Percentiles rank a stretch among this genome's conserved stretches.
Evolutionary conservation across 2,329 filamentous ascomycete genomes (phyloP).

Genomic region (Tolypocladium sp.): DNA sequence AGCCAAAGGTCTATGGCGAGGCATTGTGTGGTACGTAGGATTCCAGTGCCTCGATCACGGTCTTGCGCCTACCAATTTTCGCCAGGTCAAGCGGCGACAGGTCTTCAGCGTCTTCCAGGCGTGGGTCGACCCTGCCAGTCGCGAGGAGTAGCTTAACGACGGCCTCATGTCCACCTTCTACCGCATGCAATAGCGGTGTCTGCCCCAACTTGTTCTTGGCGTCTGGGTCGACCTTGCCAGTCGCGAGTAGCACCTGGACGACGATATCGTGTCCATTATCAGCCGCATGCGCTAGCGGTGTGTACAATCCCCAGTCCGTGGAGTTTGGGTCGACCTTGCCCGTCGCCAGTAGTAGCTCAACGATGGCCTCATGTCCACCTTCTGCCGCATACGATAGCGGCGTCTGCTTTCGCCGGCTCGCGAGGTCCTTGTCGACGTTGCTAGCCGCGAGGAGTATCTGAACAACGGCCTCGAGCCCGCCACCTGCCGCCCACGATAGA

Average conservation of each 20-base stretch:
- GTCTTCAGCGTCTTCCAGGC: background rate
- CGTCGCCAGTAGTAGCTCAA: no score
- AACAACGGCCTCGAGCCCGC: background rate
- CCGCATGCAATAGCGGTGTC: background rate
- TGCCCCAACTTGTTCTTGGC: rapidly evolving
- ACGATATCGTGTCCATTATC: no score
- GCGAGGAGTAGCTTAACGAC: background rate
- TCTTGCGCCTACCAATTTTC: no score
- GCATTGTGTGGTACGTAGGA: background rate
- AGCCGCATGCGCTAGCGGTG: no score
- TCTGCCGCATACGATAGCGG: no score
- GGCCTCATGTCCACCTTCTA: background rate
- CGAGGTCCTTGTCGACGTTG: background rate
- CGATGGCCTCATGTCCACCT: no score
- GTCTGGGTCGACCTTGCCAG: background rate
- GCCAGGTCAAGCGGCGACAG: background rate
- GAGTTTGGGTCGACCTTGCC: no score
- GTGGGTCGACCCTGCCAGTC: background rate
- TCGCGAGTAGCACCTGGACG: background rate
- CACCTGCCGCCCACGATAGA: background rate
- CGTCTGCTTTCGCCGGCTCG: no score
- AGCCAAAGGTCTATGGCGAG: no score
- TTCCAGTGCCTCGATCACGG: no score
- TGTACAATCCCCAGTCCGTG: no score
- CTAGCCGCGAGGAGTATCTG: background rate